Base-by-base conservation (phyloP, 768 basidiomycete genomes). In the Tricholoma hemisulphureum region DNA sequence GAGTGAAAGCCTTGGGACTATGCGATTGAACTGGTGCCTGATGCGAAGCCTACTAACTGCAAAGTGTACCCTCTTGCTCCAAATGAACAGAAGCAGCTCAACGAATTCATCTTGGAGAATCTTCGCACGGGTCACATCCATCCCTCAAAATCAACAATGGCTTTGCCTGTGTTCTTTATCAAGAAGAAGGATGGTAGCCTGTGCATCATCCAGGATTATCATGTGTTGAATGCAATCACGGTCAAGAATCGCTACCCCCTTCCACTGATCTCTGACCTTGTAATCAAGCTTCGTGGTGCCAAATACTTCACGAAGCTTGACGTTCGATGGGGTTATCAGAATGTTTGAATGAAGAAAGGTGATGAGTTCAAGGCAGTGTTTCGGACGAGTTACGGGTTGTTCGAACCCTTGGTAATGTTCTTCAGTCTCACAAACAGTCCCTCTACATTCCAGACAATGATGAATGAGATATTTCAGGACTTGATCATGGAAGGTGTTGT, bases 301-400 rank as follows among this genome's bases (percentile, higher is more conserved):
- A 61, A 63, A 13, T 48, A 67, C n/a, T 77, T 73, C 57, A 70
- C 71, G 2, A 69, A 68, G 31, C 56, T 81, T n/a, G 76, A 82
- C 26, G 18, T 57, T 2, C 9, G 50, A 21, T 51, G 50, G 46
- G 56, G 48, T n/a, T n/a, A n/a, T 9, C 50, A 56, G 18, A 48
- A 48, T 23, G 55, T 56, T 4, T 14, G 55, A 8, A 32, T 56
- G 1, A 32, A 32, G 9, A 24, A 73, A 43, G 75, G 74, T 2
- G 69, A 78, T 51, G 65, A 76, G 58, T 73, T 69, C 69, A 79
- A 78, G 55, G 76, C 73, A 0, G 71, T 74, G 0, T 80, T 81
- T 61, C 48, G 50, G 1, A 74, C 69, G 0, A 61, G 67, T 9
- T 59, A 60, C 10, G 75, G 77, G 0, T 56, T 67, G 0, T 78